These are phyloP conservation scores for Penicillium lividum DNA, from an alignment of 495 filamentous ascomycete genomes.

Conservation along the genomic window DNA sequence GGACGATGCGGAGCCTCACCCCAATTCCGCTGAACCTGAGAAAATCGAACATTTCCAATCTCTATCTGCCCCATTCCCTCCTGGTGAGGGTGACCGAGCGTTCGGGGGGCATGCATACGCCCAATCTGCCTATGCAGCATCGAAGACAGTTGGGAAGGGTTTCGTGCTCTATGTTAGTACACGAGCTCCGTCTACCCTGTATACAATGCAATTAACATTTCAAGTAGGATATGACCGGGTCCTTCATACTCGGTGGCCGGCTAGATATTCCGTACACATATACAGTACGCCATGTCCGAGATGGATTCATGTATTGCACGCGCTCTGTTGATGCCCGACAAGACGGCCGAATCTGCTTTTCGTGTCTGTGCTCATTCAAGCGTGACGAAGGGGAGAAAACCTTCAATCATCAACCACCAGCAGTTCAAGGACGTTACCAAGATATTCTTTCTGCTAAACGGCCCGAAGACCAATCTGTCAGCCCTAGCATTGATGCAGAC, in stretches of 20 bases:
- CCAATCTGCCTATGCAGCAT: slow-evolving; percentile 63
- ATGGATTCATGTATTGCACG: slow-evolving; percentile 59
- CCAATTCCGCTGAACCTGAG: slow-evolving; percentile 22
- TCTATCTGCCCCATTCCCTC: slow-evolving; percentile 31
- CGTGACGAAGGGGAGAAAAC: slow-evolving; percentile 35
- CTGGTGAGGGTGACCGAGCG: slow-evolving; percentile 35
- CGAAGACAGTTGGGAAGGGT: slow-evolving; percentile 51
- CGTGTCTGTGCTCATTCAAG: slow-evolving; percentile 64
- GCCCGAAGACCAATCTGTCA: slow-evolving; percentile 38
- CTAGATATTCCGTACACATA: slow-evolving; percentile 61
- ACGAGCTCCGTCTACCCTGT: neutral
- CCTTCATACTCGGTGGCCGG: slow-evolving; percentile 60
- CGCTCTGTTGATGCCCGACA: slow-evolving; percentile 57
- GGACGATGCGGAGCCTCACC: slow-evolving; percentile 8
- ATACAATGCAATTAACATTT: slow-evolving; percentile 20
- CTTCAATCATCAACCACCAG: slow-evolving; percentile 43
- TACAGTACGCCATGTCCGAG: slow-evolving; percentile 52
- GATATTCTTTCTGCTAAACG: slow-evolving; percentile 39
- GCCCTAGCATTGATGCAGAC: slow-evolving; percentile 48
- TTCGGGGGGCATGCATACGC: slow-evolving; percentile 71
- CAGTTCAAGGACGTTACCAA: slow-evolving; percentile 39
- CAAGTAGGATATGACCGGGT: slow-evolving; percentile 63
- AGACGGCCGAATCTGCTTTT: slow-evolving; percentile 56
- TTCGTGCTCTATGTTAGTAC: slow-evolving; percentile 61
- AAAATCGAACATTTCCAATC: slow-evolving; percentile 38